phyloP scores from a whole-genome alignment of 306 rosid genomes.

The Glycine soja region DNA sequence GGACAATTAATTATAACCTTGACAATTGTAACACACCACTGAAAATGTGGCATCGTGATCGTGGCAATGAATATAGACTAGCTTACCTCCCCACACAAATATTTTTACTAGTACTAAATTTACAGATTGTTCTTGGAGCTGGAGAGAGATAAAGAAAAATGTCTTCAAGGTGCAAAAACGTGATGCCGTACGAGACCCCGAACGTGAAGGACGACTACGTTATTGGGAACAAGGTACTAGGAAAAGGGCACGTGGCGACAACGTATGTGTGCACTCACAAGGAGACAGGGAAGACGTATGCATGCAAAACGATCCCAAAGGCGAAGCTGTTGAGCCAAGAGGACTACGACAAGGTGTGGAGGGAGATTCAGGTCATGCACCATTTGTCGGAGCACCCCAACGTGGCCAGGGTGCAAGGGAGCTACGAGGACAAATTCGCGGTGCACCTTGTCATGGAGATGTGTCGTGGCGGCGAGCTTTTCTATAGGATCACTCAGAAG shows the following conservation, averaged over 20 bases:
- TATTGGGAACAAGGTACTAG: slow-evolving; percentile 73
- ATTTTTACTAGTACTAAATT: too few relatives aligned
- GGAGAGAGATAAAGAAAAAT: too few relatives aligned
- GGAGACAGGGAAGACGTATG: slow-evolving; percentile 55
- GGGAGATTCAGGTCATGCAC: slow-evolving; percentile 92
- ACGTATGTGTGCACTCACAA: slow-evolving; percentile 71
- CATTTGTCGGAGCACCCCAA: slow-evolving; percentile 73
- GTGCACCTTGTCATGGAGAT: slow-evolving; percentile 88
- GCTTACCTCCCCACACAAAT: too few relatives aligned
- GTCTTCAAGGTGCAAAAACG: slow-evolving; percentile 36
- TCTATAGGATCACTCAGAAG: slow-evolving; percentile 77
- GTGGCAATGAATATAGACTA: not conserved
- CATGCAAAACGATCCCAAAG: slow-evolving; percentile 90
- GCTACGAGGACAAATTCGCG: slow-evolving; percentile 78
- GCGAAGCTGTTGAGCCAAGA: slow-evolving; percentile 70
- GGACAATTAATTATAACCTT: too few relatives aligned
- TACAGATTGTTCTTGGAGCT: too few relatives aligned
- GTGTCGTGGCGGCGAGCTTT: slow-evolving; percentile 86
- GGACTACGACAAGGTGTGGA: slow-evolving; percentile 85
- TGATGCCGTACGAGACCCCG: slow-evolving; percentile 73
- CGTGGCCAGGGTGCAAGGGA: slow-evolving; percentile 74
- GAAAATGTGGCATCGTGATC: slow-evolving; percentile 6
- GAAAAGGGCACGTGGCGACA: slow-evolving; percentile 78
- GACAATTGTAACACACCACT: not conserved
- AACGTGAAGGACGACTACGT: slow-evolving; percentile 74